Base-by-base conservation (phyloP, 148 eudicot species). In the Bassia scoparia region DNA sequence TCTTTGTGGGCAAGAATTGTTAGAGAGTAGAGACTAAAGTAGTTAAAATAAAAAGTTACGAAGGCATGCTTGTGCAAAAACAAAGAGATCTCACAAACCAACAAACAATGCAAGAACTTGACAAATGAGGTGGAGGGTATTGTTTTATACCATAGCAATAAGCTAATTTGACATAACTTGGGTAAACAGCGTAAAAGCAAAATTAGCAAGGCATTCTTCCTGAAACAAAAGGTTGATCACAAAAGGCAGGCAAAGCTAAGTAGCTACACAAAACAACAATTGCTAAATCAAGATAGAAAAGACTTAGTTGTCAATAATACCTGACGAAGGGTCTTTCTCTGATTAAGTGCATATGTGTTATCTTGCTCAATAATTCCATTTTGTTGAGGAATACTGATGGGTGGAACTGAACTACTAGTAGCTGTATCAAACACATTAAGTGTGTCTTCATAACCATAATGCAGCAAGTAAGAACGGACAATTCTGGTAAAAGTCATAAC, bases 361-460 rank as follows among this genome's bases (percentile, higher is more conserved):
- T 84, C 89, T 67, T 86, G 90, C 77, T 91, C 93, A 74, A 52
- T 49, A 43, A 73, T 77, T 71, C 86, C 90, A 84, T 86, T 87
- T 78, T 90, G 89, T 67, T 72, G 87, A 74, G 77, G 44, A 61
- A 77, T 44, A 26, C 86, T 71, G 60, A 88, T 78, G 34, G 97
- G 89, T 38, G 97, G 91, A 48, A 85, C 75, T 30, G 89, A 83
- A 82, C 71, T 84, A 83, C 76, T 79, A 76, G 82, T 84, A 52
- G 93, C 98, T 75, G 68, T 70, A 72, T 95, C 97, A 80, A 95
- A 84, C 41, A 84, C 79, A 64, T 84, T 68, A 58, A 95, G 87
- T 23, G 98, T 91, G 65, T 88, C 98, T 77, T 88, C 96, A 71
- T 88, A 95, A 52, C 98, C 98, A 85, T 95, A 91, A 74, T 95